Evolutionary conservation across 306 rosid species (phyloP).

Genomic region (Geum urbanum): DNA sequence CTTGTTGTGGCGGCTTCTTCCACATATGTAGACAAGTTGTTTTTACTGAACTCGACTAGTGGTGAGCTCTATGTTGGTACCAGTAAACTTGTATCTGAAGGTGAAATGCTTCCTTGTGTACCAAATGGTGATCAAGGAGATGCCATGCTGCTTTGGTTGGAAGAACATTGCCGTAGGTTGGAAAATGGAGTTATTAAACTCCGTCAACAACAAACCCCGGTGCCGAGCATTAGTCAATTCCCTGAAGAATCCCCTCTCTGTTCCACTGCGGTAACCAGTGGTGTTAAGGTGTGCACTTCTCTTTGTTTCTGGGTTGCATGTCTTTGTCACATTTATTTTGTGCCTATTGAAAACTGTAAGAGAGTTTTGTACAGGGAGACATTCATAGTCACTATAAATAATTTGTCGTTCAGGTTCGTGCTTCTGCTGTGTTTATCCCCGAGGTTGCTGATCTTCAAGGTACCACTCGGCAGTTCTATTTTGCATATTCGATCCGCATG

Average conservation of each 20-base stretch:
- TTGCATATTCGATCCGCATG: constrained; percentile 78
- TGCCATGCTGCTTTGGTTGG: constrained; percentile 86
- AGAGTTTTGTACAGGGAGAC: too few species aligned
- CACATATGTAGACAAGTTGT: constrained; percentile 39
- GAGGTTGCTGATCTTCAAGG: constrained; percentile 42
- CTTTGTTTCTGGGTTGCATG: neutral
- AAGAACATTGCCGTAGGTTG: constrained; percentile 78
- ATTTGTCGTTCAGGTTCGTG: constrained; percentile 55
- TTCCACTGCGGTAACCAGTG: constrained; percentile 66
- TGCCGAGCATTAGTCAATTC: constrained; percentile 57
- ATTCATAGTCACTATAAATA: neutral
- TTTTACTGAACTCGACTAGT: constrained; percentile 64
- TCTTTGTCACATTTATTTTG: constrained; percentile 9
- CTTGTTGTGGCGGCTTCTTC: constrained; percentile 65
- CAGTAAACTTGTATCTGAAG: constrained; percentile 32
- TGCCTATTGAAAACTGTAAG: neutral
- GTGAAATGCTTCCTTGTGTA: constrained; percentile 79
- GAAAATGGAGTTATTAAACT: constrained; percentile 67
- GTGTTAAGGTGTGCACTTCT: constrained; percentile 57
- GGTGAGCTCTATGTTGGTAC: constrained; percentile 85
- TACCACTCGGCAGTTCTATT: constrained; percentile 35
- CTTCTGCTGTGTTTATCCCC: constrained; percentile 72
- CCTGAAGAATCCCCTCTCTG: constrained; percentile 76
- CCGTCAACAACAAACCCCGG: constrained; percentile 28
- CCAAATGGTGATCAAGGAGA: constrained; percentile 60